Evolutionary conservation across 805 yeast species (phyloP).

Genomic region (Candida montana): DNA sequence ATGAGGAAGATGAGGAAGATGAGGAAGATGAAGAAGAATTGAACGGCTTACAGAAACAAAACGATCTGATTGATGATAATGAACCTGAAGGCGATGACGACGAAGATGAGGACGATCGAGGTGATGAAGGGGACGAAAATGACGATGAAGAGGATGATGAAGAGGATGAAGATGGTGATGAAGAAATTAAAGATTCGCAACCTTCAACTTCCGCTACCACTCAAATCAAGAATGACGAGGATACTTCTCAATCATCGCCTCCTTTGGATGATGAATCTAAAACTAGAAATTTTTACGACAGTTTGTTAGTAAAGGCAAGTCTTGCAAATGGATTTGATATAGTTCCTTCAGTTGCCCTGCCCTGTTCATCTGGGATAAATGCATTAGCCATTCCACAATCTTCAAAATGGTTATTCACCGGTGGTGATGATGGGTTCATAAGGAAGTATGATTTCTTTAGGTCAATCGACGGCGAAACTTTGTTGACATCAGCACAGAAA

Average conservation of each 20-base stretch:
- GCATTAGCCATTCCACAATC: conserved; percentile 74
- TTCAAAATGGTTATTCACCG: conserved; percentile 82
- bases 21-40: conserved; percentile 27
- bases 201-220: background rate
- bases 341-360: conserved; percentile 82
- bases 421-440: conserved; percentile 94
- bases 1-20: conserved; percentile 23
- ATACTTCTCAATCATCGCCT: conserved; percentile 6
- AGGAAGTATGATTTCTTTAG: conserved; percentile 83
- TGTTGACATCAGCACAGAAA: conserved; percentile 84
- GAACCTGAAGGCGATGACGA: conserved; percentile 9
- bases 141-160: conserved; percentile 26
- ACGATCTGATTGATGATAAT: conserved; percentile 16
- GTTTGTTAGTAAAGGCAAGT: conserved; percentile 38
- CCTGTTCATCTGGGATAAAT: conserved; percentile 74
- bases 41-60: conserved; percentile 17
- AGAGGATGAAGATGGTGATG: conserved; percentile 25
- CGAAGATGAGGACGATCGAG: conserved; percentile 18
- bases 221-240: conserved; percentile 6
- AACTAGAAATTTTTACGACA: conserved; percentile 25
- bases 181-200: conserved; percentile 17
- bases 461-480: conserved; percentile 80
- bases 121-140: conserved; percentile 25
- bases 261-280: conserved; percentile 8
- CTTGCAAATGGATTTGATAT: conserved; percentile 59